Percentiles rank a stretch among this genome's conserved stretches.
These are phyloP conservation scores for Oidium heveae DNA, from an alignment of 2,329 filamentous ascomycete species.

Conservation along the genomic window DNA sequence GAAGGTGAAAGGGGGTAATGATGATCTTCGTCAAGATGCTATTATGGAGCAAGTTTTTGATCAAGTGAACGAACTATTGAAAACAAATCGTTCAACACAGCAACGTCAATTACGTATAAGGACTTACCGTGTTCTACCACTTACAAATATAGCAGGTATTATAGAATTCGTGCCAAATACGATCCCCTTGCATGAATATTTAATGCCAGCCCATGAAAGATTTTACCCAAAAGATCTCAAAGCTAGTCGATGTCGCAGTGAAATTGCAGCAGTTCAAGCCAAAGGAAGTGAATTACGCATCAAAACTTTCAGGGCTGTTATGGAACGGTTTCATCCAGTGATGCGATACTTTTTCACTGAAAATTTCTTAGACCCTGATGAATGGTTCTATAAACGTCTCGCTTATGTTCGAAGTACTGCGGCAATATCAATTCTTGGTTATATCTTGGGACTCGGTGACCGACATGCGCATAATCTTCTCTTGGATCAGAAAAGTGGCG, in stretches of 20 bases:
- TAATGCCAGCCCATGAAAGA: conserved; percentile 69
- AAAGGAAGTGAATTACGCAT: conserved; percentile 47
- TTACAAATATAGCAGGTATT: conserved; percentile 63
- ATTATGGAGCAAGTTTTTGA: conserved; percentile 99
- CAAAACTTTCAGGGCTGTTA: conserved; percentile 51
- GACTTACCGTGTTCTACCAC: conserved; percentile 87
- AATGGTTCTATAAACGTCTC: conserved; percentile 76
- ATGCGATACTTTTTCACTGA: conserved; percentile 97
- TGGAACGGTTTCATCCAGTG: conserved; percentile 67
- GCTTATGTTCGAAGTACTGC: conserved; percentile 87
- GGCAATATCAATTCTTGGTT: conserved; percentile 82
- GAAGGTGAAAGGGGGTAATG: conserved; percentile 74
- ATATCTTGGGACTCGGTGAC: conserved; percentile 80
- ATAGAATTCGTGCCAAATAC: conserved; percentile 96
- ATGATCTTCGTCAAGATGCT: conserved; percentile 87
- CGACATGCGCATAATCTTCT: conserved; percentile 93
- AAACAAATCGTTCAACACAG: conserved; percentile 62
- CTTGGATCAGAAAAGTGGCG: conserved; percentile 67
- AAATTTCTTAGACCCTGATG: conserved; percentile 74
- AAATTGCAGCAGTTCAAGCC: conserved; percentile 48
- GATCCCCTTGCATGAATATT: conserved; percentile 70
- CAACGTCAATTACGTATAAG: conserved; percentile 75
- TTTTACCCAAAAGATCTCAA: conserved; percentile 74
- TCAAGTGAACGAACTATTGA: conserved; percentile 73
- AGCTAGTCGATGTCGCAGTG: conserved; percentile 47